Evolutionary conservation across 2,329 filamentous ascomycete species (phyloP), one percentile per base, ranked within the genome.

Genomic region (Verticillium nubilum): DNA sequence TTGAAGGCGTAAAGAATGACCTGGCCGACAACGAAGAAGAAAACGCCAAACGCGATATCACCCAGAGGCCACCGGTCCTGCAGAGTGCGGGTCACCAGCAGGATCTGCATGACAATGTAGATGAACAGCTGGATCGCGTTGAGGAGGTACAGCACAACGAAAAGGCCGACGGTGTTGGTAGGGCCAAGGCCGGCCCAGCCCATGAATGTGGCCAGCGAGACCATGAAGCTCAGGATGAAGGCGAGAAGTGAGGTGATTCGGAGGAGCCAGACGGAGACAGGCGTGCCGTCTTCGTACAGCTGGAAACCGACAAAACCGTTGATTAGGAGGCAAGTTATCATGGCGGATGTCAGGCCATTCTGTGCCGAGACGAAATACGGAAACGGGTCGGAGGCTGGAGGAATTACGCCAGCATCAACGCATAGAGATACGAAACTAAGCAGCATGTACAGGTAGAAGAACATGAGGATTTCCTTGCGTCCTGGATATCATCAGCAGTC

Each of bases 221-320:
- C 88, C 58, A 94, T 85, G 70, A 95, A 95, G 54, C 89, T 90
- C 68, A 99, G 86, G 64, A 89, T 78, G 76, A 97, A 98, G 78
- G 96, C 94, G 63, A 81, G 84, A 17, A 89, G 76, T 2, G 91
- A 96, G 71, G 86, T 87, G 29, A 91, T 76, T 58, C 94, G 88
- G 62, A 99, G 79, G 67, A 97, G 86, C 95, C 95, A 99, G 52
- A 99, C 88, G 0, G 93, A 97, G 47, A 98, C 79, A 2, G 89
- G 88, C 1, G 95, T 99, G 56, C 95, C 95, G 69, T 99, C 95
- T 75, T 99, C 95, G 74, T 99, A 99, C 13, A 99, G 81, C 76
- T 98, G 95, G 76, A 99, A 99, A 33, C 95, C 95, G 58, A 99
- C 94, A 70, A 99, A 99, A 52, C 95, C 95, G 74, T 98, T 98